A percentile compares a stretch with the other conserved stretches of the same genome.
phyloP scores from a whole-genome alignment of 2,329 filamentous ascomycete species.

The Aspergillus neotritici region DNA sequence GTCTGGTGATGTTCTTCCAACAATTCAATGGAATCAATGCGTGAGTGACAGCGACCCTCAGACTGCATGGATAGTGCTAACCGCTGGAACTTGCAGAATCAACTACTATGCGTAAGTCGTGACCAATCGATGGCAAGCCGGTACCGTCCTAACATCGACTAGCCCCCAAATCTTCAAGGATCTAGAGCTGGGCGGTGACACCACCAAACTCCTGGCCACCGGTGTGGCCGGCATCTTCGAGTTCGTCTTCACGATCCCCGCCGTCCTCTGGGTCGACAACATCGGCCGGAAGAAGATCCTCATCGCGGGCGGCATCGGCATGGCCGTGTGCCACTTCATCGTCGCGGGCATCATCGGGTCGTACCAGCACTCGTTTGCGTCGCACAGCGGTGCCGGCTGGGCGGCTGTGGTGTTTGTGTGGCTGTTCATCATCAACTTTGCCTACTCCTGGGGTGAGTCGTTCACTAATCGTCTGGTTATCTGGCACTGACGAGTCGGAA shows the following conservation, averaged over 20 bases:
- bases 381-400: slow-evolving; percentile 62
- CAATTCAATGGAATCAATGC: slow-evolving; percentile 45
- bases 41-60: not conserved
- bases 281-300: slow-evolving; percentile 39
- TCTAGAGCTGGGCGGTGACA: slow-evolving; percentile 32
- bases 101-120: slow-evolving; percentile 34
- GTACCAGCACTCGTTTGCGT: slow-evolving; percentile 54
- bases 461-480: not conserved
- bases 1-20: slow-evolving; percentile 34
- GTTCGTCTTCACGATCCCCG: slow-evolving; percentile 37
- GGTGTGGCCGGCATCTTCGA: slow-evolving; percentile 39
- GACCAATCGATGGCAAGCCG: not conserved
- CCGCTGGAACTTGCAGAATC: slow-evolving; percentile 17
- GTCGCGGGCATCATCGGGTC: slow-evolving; percentile 64
- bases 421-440: slow-evolving; percentile 70
- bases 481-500: not conserved
- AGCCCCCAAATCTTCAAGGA: slow-evolving; percentile 31
- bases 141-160: slow-evolving; percentile 2
- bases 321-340: slow-evolving; percentile 66
- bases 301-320: slow-evolving; percentile 56
- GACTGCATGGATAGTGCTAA: not conserved
- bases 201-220: slow-evolving; percentile 35
- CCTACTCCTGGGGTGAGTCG: slow-evolving; percentile 57
- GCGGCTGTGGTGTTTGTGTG: slow-evolving; percentile 56
- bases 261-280: slow-evolving; percentile 38